These are phyloP conservation scores for Aspergillus viridinutans DNA, from an alignment of 2,329 filamentous ascomycete genomes.

Conservation along the genomic window DNA sequence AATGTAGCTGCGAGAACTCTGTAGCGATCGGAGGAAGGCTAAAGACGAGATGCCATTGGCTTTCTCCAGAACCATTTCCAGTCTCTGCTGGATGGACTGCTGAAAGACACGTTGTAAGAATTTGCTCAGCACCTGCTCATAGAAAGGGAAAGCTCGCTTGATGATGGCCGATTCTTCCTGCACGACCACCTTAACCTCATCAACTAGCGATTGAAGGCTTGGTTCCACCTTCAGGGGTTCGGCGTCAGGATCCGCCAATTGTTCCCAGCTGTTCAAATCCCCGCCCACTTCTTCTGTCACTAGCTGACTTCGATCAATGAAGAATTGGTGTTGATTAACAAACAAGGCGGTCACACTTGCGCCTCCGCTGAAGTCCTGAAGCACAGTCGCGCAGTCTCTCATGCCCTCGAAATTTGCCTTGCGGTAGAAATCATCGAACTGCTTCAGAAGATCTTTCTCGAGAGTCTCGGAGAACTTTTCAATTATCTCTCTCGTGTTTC, in stretches of 20 bases:
- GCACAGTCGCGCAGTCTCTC: slow-evolving; percentile 90
- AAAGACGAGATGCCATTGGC: slow-evolving; percentile 86
- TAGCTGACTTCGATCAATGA: slow-evolving; percentile 91
- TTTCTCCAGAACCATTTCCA: slow-evolving; percentile 95
- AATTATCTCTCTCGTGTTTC: slow-evolving; percentile 77
- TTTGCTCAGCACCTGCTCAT: slow-evolving; percentile 86
- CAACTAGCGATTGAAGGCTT: slow-evolving; percentile 83
- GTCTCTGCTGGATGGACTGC: slow-evolving; percentile 91
- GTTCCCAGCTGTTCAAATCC: slow-evolving; percentile 72
- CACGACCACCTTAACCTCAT: slow-evolving; percentile 92
- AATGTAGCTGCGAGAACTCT: slow-evolving; percentile 87
- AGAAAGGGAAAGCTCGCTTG: slow-evolving; percentile 91
- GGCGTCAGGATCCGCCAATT: slow-evolving; percentile 86
- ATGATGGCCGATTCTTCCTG: slow-evolving; percentile 98
- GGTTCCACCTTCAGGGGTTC: slow-evolving; percentile 89
- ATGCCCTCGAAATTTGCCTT: slow-evolving; percentile 96
- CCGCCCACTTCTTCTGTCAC: slow-evolving; percentile 74
- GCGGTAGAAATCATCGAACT: slow-evolving; percentile 96
- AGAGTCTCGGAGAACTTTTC: slow-evolving; percentile 96
- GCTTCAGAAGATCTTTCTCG: slow-evolving; percentile 90
- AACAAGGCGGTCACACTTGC: slow-evolving; percentile 93
- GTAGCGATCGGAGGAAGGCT: slow-evolving; percentile 83
- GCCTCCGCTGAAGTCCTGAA: slow-evolving; percentile 94
- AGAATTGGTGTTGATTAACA: slow-evolving; percentile 99
- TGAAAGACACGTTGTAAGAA: slow-evolving; percentile 97